These are phyloP conservation scores for Fusarium sp. DNA, from an alignment of 2,329 filamentous ascomycete genomes.

Conservation along the genomic window DNA sequence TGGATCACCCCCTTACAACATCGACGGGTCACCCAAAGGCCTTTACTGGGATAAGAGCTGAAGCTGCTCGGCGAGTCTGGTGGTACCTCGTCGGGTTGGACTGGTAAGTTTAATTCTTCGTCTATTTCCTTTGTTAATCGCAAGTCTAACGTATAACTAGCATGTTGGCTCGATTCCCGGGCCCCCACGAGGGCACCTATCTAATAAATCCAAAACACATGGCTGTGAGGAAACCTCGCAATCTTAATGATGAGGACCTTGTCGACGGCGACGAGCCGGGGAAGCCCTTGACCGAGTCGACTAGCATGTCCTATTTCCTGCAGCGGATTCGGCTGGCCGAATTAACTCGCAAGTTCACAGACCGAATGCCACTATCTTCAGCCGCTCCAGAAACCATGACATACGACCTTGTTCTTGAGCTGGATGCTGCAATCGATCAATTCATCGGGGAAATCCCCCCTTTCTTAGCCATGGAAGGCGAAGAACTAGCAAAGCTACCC, in stretches of 20 bases:
- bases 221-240: slow-evolving; percentile 52
- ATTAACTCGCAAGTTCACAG: slow-evolving; percentile 50
- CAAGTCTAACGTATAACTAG: slow-evolving; percentile 38
- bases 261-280: slow-evolving; percentile 43
- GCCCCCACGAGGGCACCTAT: slow-evolving; percentile 51
- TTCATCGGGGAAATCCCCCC: slow-evolving; percentile 46
- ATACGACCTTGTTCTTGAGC: slow-evolving; percentile 48
- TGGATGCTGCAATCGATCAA: slow-evolving; percentile 47
- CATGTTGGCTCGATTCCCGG: slow-evolving; percentile 52
- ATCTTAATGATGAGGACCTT: slow-evolving; percentile 54
- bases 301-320: slow-evolving; percentile 53
- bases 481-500: slow-evolving; percentile 34
- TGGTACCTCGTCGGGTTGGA: slow-evolving; percentile 58
- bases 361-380: slow-evolving; percentile 44
- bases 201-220: slow-evolving; percentile 54
- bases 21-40: slow-evolving; percentile 36
- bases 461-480: slow-evolving; percentile 44
- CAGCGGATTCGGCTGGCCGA: slow-evolving; percentile 54
- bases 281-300: slow-evolving; percentile 48
- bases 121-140: background rate
- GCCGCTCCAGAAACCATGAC: slow-evolving; percentile 47
- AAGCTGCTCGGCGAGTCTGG: slow-evolving; percentile 57
- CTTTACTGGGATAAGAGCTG: slow-evolving; percentile 43
- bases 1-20: slow-evolving; percentile 49
- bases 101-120: slow-evolving; percentile 46